Percentiles rank a stretch among this genome's conserved stretches.
These are phyloP conservation scores for Volvox reticuliferus DNA, from an alignment of 139 green algal genomes.

Conservation along the genomic window DNA sequence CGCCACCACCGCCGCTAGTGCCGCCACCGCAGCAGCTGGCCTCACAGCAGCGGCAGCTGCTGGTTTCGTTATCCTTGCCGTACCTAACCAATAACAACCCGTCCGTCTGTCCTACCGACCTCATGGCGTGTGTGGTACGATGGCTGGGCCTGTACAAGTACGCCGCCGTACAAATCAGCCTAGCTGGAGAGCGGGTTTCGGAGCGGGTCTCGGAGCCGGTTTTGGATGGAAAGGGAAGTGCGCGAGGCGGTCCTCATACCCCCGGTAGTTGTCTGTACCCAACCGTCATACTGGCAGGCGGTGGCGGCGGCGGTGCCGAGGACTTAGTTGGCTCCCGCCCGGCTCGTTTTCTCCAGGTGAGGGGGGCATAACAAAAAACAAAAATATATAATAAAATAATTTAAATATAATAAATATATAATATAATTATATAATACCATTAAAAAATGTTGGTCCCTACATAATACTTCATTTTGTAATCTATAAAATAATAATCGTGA, in stretches of 20 bases:
- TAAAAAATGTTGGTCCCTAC: background rate
- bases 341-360: slow-evolving; percentile 1
- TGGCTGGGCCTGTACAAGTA: slow-evolving; percentile 25
- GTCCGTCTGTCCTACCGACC: background rate
- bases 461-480: too few species aligned
- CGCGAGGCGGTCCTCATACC: background rate
- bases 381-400: background rate
- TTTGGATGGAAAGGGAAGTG: background rate
- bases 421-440: background rate
- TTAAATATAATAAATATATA: background rate
- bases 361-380: background rate
- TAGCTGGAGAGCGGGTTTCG: background rate
- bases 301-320: background rate
- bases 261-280: background rate
- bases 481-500: too few species aligned
- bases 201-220: background rate
- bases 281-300: slow-evolving; percentile 8
- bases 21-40: background rate
- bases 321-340: too few species aligned
- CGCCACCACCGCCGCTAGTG: background rate
- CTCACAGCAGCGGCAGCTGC: background rate
- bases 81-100: background rate
- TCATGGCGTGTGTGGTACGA: background rate
- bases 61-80: background rate
- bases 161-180: slow-evolving; percentile 2